Evolutionary conservation across 169 alveolate genomes (phyloP).

Genomic region (Ichthyophthirius multifiliis): DNA sequence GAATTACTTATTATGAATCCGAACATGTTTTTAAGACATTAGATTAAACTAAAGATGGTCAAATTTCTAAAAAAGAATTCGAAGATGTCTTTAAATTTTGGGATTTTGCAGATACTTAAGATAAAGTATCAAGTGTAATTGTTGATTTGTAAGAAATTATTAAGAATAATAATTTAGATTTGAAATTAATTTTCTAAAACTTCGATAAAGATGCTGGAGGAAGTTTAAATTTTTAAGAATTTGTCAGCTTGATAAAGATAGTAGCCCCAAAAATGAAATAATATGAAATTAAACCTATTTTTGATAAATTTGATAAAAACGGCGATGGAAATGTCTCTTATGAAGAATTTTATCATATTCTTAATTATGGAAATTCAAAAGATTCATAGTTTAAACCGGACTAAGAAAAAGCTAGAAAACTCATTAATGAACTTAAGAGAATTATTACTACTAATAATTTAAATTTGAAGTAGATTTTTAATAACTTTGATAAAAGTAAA

Average conservation of each 20-base stretch:
- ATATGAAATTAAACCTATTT: neutral
- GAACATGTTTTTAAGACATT: neutral
- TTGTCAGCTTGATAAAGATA: neutral
- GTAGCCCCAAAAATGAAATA: constrained; percentile 4
- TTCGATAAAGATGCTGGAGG: constrained; percentile 24
- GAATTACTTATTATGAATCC: constrained; percentile 11
- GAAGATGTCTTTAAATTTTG: neutral
- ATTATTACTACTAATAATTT: constrained; percentile 22
- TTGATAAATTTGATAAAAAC: constrained; percentile 24
- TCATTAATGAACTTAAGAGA: constrained; percentile 19
- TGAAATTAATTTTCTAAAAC: constrained; percentile 4
- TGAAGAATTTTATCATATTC: constrained; percentile 24
- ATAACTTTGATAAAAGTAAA: constrained; percentile 29
- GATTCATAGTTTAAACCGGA: constrained; percentile 18
- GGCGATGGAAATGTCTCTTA: constrained; percentile 6
- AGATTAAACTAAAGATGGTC: constrained; percentile 13
- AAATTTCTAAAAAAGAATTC: neutral
- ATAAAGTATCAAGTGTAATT: constrained; percentile 23
- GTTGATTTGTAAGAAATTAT: constrained; percentile 37
- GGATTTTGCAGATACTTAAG: constrained; percentile 18
- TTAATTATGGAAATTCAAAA: constrained; percentile 14
- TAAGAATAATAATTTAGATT: constrained; percentile 15
- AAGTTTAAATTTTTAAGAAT: neutral
- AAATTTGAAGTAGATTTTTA: constrained; percentile 7
- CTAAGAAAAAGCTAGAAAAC: constrained; percentile 15